These are phyloP conservation scores for Rhizopogon rudus DNA, from an alignment of 768 basidiomycete species.

Conservation along the genomic window DNA sequence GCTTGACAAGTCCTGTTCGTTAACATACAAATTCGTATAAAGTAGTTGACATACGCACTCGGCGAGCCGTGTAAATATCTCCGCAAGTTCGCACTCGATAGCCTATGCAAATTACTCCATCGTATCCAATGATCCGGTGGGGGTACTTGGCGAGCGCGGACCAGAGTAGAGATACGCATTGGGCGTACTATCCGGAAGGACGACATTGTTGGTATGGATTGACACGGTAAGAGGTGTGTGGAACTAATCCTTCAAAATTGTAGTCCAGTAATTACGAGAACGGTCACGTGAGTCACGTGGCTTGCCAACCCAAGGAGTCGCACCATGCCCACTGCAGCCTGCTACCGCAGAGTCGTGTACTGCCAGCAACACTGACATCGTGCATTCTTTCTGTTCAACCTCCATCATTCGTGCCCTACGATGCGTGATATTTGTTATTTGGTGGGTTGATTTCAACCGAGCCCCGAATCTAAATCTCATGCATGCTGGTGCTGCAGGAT, in stretches of 20 bases:
- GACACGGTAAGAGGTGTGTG: background rate
- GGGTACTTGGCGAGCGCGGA: background rate
- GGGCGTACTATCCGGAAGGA: background rate
- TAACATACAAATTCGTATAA: background rate
- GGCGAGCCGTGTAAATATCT: constrained; percentile 13
- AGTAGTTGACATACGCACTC: constrained; percentile 5
- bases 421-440: background rate
- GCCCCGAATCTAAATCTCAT: background rate
- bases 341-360: too few species aligned
- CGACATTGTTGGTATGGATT: background rate
- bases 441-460: background rate
- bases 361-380: too few species aligned
- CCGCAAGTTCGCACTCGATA: background rate
- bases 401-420: background rate
- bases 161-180: background rate
- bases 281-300: too few species aligned
- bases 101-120: background rate
- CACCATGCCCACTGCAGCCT: too few species aligned
- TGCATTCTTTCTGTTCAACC: too few species aligned
- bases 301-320: too few species aligned
- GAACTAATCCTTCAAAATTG: too few species aligned
- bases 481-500: constrained; percentile 34
- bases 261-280: too few species aligned
- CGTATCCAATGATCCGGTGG: background rate
- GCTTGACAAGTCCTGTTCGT: constrained; percentile 2